phyloP scores from a whole-genome alignment of 371 early-diverging fungal species.

The Blakeslea trispora region DNA sequence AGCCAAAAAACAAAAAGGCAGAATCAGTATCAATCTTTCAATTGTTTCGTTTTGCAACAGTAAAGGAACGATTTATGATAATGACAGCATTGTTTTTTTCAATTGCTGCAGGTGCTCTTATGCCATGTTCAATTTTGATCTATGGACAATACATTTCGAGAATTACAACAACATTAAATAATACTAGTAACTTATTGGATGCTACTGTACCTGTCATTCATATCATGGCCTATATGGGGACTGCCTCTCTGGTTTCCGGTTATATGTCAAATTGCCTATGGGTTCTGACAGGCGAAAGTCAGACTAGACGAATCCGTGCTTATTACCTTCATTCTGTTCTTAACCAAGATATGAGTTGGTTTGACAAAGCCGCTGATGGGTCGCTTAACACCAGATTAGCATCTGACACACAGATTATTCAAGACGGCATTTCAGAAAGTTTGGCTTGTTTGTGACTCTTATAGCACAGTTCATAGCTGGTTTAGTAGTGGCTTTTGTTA shows the following conservation, averaged over 20 bases:
- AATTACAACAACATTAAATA: conserved; percentile 8
- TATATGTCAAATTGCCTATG: conserved; percentile 41
- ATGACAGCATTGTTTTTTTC: conserved; percentile 28
- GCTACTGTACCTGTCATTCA: conserved; percentile 32
- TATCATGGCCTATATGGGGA: conserved; percentile 46
- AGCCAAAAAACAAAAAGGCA: conserved; percentile 27
- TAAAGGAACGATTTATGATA: conserved; percentile 30
- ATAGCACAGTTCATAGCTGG: conserved; percentile 32
- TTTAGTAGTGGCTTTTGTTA: conserved; percentile 64
- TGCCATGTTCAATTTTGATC: conserved; percentile 43
- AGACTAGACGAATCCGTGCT: conserved; percentile 38
- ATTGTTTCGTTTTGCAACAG: conserved; percentile 42
- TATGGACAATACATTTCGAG: conserved; percentile 36
- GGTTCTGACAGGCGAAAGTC: conserved; percentile 38
- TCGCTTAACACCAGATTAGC: conserved; percentile 72
- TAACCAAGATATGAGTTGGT: conserved; percentile 87
- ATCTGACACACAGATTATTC: conserved; percentile 72
- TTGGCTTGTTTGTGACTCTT: conserved; percentile 67
- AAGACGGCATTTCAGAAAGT: conserved; percentile 88
- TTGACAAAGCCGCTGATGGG: conserved; percentile 68
- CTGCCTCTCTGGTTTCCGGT: conserved; percentile 31
- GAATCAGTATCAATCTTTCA: conserved; percentile 29
- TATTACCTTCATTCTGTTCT: conserved; percentile 70
- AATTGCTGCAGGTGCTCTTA: conserved; percentile 35
- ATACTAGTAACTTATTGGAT: conserved; percentile 14